phyloP scores from a whole-genome alignment of 768 basidiomycete species.

The Pulveroboletus sp. region DNA sequence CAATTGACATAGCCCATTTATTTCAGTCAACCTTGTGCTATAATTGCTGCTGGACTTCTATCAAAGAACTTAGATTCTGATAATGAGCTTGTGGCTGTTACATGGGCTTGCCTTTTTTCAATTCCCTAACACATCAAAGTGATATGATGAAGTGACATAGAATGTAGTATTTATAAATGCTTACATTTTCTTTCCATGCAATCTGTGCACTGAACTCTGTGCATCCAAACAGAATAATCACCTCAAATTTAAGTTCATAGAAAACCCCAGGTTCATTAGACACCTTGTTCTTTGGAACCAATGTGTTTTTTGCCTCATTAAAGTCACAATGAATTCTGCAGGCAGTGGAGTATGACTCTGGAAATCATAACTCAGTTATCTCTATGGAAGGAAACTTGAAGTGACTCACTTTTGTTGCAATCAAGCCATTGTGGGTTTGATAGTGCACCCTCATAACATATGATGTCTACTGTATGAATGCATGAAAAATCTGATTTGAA shows the following conservation, averaged over 20 bases:
- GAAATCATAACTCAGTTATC: too few relatives aligned
- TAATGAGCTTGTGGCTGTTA: too few relatives aligned
- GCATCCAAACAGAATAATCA: slow-evolving; percentile 14
- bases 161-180: neutral
- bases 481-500: too few relatives aligned
- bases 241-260: slow-evolving; percentile 2
- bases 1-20: too few relatives aligned
- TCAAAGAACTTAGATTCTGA: neutral
- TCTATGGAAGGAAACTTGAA: too few relatives aligned
- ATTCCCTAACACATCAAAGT: slow-evolving; percentile 4
- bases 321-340: slow-evolving; percentile 8
- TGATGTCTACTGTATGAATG: too few relatives aligned
- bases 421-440: slow-evolving; percentile 16
- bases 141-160: neutral
- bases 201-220: slow-evolving; percentile 26
- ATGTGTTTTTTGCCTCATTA: neutral
- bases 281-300: neutral
- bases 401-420: neutral
- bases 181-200: slow-evolving; percentile 12
- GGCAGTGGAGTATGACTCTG: slow-evolving; percentile 13
- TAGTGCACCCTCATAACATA: too few relatives aligned
- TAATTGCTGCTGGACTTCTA: slow-evolving; percentile 4
- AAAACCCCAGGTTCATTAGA: neutral
- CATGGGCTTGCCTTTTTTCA: slow-evolving; percentile 7
- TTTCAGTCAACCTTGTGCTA: too few relatives aligned